A percentile compares a stretch with the other conserved stretches of the same genome.
Conservation (phyloP, 352 stramenopile genomes). For the Globisporangium uncinulatum region DNA sequence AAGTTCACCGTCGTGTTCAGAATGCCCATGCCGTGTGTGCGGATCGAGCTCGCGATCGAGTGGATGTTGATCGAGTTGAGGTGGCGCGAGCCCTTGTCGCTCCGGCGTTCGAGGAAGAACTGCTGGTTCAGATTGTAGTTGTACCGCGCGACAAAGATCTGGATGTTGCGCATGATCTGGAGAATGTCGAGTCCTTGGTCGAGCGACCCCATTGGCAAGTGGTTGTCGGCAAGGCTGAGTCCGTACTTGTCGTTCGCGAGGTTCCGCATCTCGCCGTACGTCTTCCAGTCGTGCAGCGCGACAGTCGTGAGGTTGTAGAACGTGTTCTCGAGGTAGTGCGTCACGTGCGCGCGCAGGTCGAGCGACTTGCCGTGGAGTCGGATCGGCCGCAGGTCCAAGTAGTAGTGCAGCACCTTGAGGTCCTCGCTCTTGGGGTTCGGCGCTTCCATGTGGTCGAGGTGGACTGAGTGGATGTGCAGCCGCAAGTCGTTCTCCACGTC, state of each 20-base stretch:
- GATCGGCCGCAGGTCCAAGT: slow-evolving; percentile 83
- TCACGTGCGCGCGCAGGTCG: slow-evolving; percentile 81
- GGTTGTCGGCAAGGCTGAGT: slow-evolving; percentile 87
- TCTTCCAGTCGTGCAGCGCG: slow-evolving; percentile 94
- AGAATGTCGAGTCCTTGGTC: slow-evolving; percentile 92
- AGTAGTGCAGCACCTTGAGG: slow-evolving; percentile 83
- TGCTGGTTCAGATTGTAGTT: slow-evolving; percentile 97
- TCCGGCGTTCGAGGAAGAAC: slow-evolving; percentile 91
- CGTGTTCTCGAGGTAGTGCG: slow-evolving; percentile 90
- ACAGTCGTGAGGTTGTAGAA: slow-evolving; percentile 96
- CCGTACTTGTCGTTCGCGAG: slow-evolving; percentile 92
- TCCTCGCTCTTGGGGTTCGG: slow-evolving; percentile 80
- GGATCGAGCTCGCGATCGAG: slow-evolving; percentile 86
- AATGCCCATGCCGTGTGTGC: slow-evolving; percentile 94
- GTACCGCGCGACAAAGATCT: slow-evolving; percentile 88
- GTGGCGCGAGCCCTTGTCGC: slow-evolving; percentile 89
- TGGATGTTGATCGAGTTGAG: slow-evolving; percentile 93
- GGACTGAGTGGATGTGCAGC: slow-evolving; percentile 84
- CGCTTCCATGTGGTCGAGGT: slow-evolving; percentile 82
- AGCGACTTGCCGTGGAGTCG: slow-evolving; percentile 86
- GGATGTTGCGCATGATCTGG: slow-evolving; percentile 95
- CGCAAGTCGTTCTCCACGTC: slow-evolving; percentile 93
- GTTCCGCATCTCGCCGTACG: slow-evolving; percentile 92
- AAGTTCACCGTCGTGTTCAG: slow-evolving; percentile 95
- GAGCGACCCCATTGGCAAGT: slow-evolving; percentile 90